Evolutionary conservation across 176 grass and related monocot genomes (phyloP).

Genomic region (Tillandsia leiboldiana): DNA sequence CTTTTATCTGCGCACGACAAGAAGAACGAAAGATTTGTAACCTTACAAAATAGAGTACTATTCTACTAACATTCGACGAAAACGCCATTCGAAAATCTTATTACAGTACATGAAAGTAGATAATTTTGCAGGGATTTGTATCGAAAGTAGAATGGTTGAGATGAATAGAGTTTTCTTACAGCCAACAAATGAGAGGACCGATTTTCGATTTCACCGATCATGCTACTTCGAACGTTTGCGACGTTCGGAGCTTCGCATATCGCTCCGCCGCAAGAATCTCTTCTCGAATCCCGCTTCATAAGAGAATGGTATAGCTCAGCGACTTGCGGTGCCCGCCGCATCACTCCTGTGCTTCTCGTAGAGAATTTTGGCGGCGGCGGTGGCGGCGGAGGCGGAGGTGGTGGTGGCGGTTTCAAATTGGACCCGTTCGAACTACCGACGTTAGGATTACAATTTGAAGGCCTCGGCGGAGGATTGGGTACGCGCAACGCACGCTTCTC

Average conservation of each 20-base stretch:
- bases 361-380: slow-evolving; percentile 73
- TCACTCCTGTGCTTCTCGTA: slow-evolving; percentile 47
- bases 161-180: slow-evolving; percentile 37
- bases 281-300: slow-evolving; percentile 92
- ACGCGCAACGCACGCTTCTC: slow-evolving; percentile 78
- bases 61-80: no score
- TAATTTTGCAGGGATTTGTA: no score
- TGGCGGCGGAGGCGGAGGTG: slow-evolving; percentile 51
- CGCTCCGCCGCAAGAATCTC: slow-evolving; percentile 63
- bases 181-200: slow-evolving; percentile 88
- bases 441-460: slow-evolving; percentile 43
- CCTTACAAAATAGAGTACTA: not conserved
- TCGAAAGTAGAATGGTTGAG: not conserved
- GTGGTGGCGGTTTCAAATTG: slow-evolving; percentile 5
- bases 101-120: no score
- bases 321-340: slow-evolving; percentile 95
- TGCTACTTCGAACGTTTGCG: slow-evolving; percentile 78
- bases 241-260: slow-evolving; percentile 60
- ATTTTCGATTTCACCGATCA: slow-evolving; percentile 99
- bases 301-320: slow-evolving; percentile 98
- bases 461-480: slow-evolving; percentile 93
- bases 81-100: no score
- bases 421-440: slow-evolving; percentile 1
- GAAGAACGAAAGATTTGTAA: slow-evolving; percentile 2
- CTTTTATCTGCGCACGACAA: slow-evolving; percentile 65